These are phyloP conservation scores for Pseudotulostoma volvatum DNA, from an alignment of 495 filamentous ascomycete species.

Conservation along the genomic window DNA sequence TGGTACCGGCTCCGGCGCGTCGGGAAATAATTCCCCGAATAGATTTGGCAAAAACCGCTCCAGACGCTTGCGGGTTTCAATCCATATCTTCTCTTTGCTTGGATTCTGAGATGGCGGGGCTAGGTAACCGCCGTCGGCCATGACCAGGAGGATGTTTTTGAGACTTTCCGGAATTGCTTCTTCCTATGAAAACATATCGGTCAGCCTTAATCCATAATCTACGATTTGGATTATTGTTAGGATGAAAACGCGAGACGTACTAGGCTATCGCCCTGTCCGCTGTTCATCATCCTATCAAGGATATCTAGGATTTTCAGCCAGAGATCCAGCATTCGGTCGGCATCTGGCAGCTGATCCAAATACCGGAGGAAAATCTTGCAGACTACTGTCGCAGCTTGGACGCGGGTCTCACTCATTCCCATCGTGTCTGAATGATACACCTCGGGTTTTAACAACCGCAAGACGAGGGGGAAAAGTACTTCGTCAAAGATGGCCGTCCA, in stretches of 20 bases:
- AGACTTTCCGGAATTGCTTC: slow-evolving; percentile 91
- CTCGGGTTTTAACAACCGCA: slow-evolving; percentile 81
- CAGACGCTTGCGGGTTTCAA: slow-evolving; percentile 67
- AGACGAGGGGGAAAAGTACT: slow-evolving; percentile 88
- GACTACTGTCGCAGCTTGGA: slow-evolving; percentile 77
- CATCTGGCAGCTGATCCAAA: slow-evolving; percentile 64
- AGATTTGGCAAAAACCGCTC: slow-evolving; percentile 80
- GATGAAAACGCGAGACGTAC: slow-evolving; percentile 33
- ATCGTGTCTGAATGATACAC: slow-evolving; percentile 81
- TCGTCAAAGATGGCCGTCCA: slow-evolving; percentile 93
- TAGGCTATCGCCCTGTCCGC: slow-evolving; percentile 77
- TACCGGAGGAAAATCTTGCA: slow-evolving; percentile 96
- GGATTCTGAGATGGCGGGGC: slow-evolving; percentile 41
- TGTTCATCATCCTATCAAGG: slow-evolving; percentile 93
- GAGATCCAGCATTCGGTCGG: slow-evolving; percentile 83
- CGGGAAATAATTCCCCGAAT: slow-evolving; percentile 34
- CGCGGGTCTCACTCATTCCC: slow-evolving; percentile 90
- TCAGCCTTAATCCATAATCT: slow-evolving; percentile 12
- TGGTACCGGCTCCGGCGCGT: slow-evolving; percentile 6
- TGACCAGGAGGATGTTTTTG: slow-evolving; percentile 93
- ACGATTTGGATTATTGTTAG: neutral
- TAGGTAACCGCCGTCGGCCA: slow-evolving; percentile 79
- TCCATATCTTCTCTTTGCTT: slow-evolving; percentile 35
- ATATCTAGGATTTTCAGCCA: slow-evolving; percentile 90
- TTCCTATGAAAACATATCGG: slow-evolving; percentile 43